Base-by-base conservation (phyloP, 2,329 filamentous ascomycete species). In the Cladosporium sphaerospermum region DNA sequence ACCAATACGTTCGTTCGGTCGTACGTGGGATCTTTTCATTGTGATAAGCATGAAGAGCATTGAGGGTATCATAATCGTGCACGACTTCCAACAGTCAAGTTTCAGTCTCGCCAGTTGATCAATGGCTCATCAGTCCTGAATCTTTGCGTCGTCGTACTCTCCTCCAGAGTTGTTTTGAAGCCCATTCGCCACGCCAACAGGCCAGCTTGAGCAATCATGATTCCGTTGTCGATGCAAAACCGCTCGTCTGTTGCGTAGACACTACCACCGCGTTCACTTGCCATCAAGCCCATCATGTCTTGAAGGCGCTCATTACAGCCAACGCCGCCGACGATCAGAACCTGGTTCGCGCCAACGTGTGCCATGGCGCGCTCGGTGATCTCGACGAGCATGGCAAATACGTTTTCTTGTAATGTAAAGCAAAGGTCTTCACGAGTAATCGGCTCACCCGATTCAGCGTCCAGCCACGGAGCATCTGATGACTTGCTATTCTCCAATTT, bases 291-390 rank as follows among this genome's bases (percentile, higher is more conserved):
- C 93, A 99, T 99, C 93, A 99, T 99, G 64, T 95, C 83, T 75
- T 99, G 93, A 61, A 99, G 69, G 3, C 93, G 81, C 74, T 95
- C 86, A 68, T 99, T 99, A 69, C 89, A 96, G 3, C 93, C 93
- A 1, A 99, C 93, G 18, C 93, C 93, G 37, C 93, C 93, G 2
- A 99, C 93, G 52, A 99, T 90, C 43, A 99, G 76, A 6, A 99
- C 93, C 74, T 97, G 89, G 47, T 77, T 82, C 52, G 86, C 89
- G 11, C 91, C 92, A 9, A 97, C 93, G 69, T 99, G 93, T 9
- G 93, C 93, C 93, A 99, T 99, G 31, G 93, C 93, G 40, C 93
- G 84, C 74, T 99, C 93, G 0, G 93, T 99, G 62, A 96, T 99
- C 75, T 99, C 93, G 2, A 99, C 93, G 41, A 99, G 75, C 93